Evolutionary conservation across 192 early-diverging fungal species (phyloP).

Genomic region (Backusella luteola): DNA sequence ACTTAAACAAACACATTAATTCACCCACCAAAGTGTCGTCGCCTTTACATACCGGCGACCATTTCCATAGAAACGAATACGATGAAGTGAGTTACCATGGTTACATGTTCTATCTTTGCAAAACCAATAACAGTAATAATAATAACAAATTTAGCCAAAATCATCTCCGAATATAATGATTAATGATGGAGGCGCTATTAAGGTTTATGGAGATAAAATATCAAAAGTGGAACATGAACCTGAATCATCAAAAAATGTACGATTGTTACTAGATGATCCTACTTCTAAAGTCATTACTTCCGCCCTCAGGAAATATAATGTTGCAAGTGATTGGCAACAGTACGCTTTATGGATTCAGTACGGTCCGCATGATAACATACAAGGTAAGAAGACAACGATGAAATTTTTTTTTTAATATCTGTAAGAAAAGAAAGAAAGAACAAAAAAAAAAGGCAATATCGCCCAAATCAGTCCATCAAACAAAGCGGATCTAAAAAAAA

Average conservation of each 20-base stretch:
- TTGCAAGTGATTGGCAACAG: conserved; percentile 81
- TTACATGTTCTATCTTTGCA: no score
- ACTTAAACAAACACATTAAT: conserved; percentile 5
- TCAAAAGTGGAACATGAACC: conserved; percentile 46
- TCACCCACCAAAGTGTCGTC: conserved; percentile 11
- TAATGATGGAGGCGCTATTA: conserved; percentile 65
- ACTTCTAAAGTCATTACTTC: conserved; percentile 84
- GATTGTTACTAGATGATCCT: conserved; percentile 77
- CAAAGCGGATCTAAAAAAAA: not conserved
- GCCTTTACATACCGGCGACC: not conserved
- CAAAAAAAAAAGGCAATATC: not conserved
- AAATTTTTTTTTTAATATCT: no score
- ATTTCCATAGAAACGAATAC: conserved; percentile 2
- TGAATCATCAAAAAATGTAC: conserved; percentile 79
- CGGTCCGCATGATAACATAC: conserved; percentile 49
- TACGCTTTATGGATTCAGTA: conserved; percentile 84
- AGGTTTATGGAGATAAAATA: conserved; percentile 81
- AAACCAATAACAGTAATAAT: not conserved
- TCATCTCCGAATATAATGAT: conserved; percentile 35
- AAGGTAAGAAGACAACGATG: conserved; percentile 40
- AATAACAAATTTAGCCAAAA: conserved; percentile 1
- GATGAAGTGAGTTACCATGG: not conserved
- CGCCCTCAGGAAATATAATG: conserved; percentile 90
- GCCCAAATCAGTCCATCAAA: not conserved
- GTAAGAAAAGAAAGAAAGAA: not conserved